phyloP scores from a whole-genome alignment of 2,329 filamentous ascomycete species.

The Penicillium polonicum region DNA sequence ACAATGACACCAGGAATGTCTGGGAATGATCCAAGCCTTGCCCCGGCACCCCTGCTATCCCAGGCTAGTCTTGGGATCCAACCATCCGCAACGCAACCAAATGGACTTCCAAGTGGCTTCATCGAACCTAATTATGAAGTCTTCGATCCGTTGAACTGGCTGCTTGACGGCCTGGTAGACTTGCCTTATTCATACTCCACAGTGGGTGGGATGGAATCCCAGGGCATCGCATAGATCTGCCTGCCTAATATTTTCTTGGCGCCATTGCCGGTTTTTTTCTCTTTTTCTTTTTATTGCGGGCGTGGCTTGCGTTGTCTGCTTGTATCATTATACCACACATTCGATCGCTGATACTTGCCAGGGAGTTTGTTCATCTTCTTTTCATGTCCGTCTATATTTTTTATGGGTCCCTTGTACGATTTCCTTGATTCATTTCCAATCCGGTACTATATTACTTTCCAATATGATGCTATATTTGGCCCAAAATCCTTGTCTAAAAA shows the following conservation, averaged over 20 bases:
- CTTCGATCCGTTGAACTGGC: constrained; percentile 91
- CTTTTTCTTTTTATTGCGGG: constrained; percentile 5
- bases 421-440: neutral
- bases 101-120: constrained; percentile 51
- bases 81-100: constrained; percentile 22
- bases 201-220: constrained; percentile 48
- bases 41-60: constrained; percentile 38
- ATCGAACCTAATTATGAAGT: constrained; percentile 75
- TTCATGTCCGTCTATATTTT: constrained; percentile 2
- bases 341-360: constrained; percentile 22
- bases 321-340: constrained; percentile 29
- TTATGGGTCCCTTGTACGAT: constrained; percentile 5
- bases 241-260: constrained; percentile 2
- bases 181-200: constrained; percentile 70
- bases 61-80: constrained; percentile 33
- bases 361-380: constrained; percentile 9
- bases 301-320: constrained; percentile 16
- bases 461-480: neutral
- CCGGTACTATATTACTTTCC: neutral
- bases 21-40: constrained; percentile 46
- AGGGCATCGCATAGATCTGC: constrained; percentile 35
- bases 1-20: constrained; percentile 39
- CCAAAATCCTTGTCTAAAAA: neutral
- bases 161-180: constrained; percentile 80
- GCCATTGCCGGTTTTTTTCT: neutral